These are phyloP conservation scores for Novymonas esmeraldas DNA, from an alignment of 208 protist genomes.

Conservation along the genomic window DNA sequence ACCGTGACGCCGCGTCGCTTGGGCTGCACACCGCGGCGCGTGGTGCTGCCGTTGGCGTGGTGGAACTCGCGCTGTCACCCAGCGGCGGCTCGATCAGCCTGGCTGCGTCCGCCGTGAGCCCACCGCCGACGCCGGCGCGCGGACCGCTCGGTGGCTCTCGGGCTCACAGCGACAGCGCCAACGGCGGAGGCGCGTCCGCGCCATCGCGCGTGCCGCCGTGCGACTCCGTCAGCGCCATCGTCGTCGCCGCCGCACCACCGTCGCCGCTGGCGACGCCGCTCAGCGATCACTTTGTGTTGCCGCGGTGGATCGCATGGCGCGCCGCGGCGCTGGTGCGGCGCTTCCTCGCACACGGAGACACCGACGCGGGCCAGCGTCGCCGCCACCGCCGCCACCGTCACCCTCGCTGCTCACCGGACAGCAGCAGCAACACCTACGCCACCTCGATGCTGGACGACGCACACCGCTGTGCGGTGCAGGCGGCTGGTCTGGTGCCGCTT, in stretches of 20 bases:
- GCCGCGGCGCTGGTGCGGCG: conserved; percentile 32
- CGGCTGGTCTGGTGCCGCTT: conserved; percentile 15
- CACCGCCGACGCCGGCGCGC: not conserved
- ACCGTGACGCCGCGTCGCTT: too few relatives aligned
- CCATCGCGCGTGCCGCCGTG: not conserved
- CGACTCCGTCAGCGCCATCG: not conserved
- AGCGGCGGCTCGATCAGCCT: too few relatives aligned
- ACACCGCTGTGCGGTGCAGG: not conserved
- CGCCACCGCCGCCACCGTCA: not conserved
- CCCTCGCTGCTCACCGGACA: not conserved
- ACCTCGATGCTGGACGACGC: not conserved
- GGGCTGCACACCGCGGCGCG: too few relatives aligned
- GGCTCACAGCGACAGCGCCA: not conserved
- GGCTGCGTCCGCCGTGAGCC: not conserved
- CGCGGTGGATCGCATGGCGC: conserved; percentile 38
- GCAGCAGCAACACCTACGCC: not conserved
- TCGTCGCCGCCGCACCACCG: not conserved
- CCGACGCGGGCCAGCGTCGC: not conserved
- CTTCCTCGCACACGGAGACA: conserved; percentile 11
- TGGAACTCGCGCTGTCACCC: too few relatives aligned
- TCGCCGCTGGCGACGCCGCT: not conserved
- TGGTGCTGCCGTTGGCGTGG: too few relatives aligned
- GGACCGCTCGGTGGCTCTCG: not conserved
- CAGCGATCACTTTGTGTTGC: conserved; percentile 19
- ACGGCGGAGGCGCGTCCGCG: not conserved